Conservation (phyloP, 805 yeast genomes). For the Yamadazyma kitorensis region DNA sequence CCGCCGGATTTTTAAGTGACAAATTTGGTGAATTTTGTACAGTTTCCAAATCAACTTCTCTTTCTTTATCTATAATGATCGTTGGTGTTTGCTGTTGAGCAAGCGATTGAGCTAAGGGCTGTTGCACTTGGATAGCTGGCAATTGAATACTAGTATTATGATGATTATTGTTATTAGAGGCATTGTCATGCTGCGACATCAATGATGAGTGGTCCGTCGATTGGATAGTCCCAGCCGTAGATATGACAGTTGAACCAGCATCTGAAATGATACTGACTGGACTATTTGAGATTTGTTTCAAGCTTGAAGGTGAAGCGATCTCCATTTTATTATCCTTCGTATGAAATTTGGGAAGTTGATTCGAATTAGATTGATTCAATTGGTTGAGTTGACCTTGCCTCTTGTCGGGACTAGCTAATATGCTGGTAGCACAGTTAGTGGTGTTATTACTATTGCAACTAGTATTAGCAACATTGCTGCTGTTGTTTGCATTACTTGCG, state of each 20-base stretch:
- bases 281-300: slow-evolving; percentile 18
- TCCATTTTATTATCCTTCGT: slow-evolving; percentile 11
- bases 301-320: slow-evolving; percentile 11
- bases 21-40: slow-evolving; percentile 6
- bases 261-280: slow-evolving; percentile 28
- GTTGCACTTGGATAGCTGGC: not conserved
- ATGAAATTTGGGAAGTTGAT: slow-evolving; percentile 3
- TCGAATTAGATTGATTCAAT: not conserved
- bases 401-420: not conserved
- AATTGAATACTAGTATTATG: too few relatives aligned
- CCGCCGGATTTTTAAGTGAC: slow-evolving; percentile 1
- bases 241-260: slow-evolving; percentile 26
- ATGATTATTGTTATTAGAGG: not conserved
- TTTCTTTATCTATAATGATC: slow-evolving; percentile 4
- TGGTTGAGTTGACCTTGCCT: not conserved
- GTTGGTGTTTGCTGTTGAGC: slow-evolving; percentile 2
- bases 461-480: not conserved
- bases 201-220: slow-evolving; percentile 29
- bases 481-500: not conserved
- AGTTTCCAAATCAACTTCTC: slow-evolving; percentile 6
- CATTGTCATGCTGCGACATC: slow-evolving; percentile 15
- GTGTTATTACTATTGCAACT: not conserved
- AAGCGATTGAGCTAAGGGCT: slow-evolving; percentile 2
- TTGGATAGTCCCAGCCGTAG: slow-evolving; percentile 25
- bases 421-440: not conserved